A percentile compares a stretch with the other conserved stretches of the same genome.
These are phyloP conservation scores for Phytophthora rubi DNA, from an alignment of 352 stramenopile genomes.

Conservation along the genomic window DNA sequence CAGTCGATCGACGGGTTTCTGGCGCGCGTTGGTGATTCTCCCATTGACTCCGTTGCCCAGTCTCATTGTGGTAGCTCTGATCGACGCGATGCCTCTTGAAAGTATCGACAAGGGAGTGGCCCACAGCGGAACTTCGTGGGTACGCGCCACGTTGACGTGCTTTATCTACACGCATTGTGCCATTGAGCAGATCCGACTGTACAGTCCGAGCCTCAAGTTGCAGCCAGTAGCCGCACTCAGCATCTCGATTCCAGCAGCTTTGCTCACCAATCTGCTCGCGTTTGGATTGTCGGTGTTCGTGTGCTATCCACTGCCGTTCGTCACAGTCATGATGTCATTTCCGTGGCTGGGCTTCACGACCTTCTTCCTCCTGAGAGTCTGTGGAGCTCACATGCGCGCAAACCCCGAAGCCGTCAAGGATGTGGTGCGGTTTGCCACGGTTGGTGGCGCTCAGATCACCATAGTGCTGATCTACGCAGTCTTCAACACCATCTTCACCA, in stretches of 20 bases:
- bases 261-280: constrained; percentile 13
- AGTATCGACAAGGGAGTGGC: constrained; percentile 5
- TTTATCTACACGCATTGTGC: constrained; percentile 34
- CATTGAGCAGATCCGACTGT: constrained; percentile 32
- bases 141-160: constrained; percentile 6
- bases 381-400: constrained; percentile 21
- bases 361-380: constrained; percentile 20
- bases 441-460: constrained; percentile 17
- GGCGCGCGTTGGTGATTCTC: constrained; percentile 6
- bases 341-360: constrained; percentile 24
- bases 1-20: constrained; percentile 6
- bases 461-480: constrained; percentile 20
- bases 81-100: constrained; percentile 26
- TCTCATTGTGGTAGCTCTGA: constrained; percentile 20
- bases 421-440: constrained; percentile 20
- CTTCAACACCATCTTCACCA: constrained; percentile 20
- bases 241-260: constrained; percentile 21
- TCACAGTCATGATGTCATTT: constrained; percentile 12
- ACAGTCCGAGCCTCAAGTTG: constrained; percentile 27
- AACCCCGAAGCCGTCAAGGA: constrained; percentile 24
- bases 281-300: constrained; percentile 8
- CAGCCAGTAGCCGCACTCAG: background rate
- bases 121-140: constrained; percentile 17
- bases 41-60: constrained; percentile 18
- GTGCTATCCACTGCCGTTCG: constrained; percentile 28